Conservation (phyloP, 495 filamentous ascomycete genomes). For the Penicillium goetzii region DNA sequence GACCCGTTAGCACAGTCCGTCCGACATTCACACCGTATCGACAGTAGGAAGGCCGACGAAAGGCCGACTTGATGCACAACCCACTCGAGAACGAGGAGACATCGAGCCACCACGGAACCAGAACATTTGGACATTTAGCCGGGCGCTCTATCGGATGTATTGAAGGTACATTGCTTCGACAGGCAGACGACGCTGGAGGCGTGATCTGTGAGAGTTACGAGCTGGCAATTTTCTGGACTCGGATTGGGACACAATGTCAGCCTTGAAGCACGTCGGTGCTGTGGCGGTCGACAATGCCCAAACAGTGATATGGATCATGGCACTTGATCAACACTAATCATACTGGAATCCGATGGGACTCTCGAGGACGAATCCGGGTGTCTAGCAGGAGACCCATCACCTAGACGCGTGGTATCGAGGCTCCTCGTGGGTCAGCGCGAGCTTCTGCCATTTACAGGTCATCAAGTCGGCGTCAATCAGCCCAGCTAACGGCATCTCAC, state of each 20-base stretch:
- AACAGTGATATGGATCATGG: background rate
- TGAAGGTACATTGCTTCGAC: background rate
- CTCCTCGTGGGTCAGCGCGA: background rate
- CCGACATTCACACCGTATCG: background rate
- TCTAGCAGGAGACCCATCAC: background rate
- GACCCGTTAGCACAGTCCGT: background rate
- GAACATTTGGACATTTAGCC: background rate
- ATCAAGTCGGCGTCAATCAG: background rate
- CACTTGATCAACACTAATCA: background rate
- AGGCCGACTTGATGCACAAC: background rate
- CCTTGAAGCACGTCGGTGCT: background rate
- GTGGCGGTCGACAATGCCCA: slow-evolving; percentile 1
- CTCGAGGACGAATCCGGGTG: background rate
- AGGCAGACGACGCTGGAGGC: background rate
- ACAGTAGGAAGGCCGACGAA: too few species aligned
- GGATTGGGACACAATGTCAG: background rate
- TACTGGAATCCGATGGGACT: background rate
- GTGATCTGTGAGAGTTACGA: background rate
- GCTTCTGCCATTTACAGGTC: background rate
- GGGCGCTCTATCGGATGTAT: background rate
- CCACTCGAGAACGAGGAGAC: background rate
- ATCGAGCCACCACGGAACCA: background rate
- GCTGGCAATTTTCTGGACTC: background rate
- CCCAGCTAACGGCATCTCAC: background rate
- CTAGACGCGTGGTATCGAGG: background rate